These are phyloP conservation scores for Cutaneotrichosporon arboriforme DNA, from an alignment of 1,284 basidiomycete species.

Conservation along the genomic window DNA sequence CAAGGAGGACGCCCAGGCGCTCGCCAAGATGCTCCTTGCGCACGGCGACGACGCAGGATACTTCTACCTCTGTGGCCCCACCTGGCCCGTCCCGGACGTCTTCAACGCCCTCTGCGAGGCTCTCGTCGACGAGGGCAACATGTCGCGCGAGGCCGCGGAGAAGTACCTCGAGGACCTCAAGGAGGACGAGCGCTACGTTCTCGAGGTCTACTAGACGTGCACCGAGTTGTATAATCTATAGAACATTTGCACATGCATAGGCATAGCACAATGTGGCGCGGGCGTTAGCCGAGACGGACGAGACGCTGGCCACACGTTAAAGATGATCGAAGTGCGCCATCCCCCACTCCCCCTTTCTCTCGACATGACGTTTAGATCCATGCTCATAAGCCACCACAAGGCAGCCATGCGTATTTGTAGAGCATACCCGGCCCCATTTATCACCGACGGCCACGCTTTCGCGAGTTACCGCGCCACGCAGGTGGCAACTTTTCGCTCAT, in stretches of 20 bases:
- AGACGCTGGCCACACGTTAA: too few relatives aligned
- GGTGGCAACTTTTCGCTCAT: too few relatives aligned
- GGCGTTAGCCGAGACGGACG: too few relatives aligned
- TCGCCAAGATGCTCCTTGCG: slow-evolving; percentile 62
- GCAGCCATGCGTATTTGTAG: too few relatives aligned
- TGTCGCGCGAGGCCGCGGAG: slow-evolving; percentile 65
- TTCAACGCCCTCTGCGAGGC: slow-evolving; percentile 84
- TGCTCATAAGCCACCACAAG: too few relatives aligned
- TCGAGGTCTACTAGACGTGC: slow-evolving; percentile 63
- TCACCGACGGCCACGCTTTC: too few relatives aligned
- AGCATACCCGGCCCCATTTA: too few relatives aligned
- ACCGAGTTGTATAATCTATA: not conserved
- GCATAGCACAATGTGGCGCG: too few relatives aligned
- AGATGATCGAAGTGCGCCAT: too few relatives aligned
- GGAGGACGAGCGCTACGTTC: slow-evolving; percentile 94
- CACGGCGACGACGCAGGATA: slow-evolving; percentile 58
- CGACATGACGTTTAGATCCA: too few relatives aligned
- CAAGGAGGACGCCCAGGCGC: slow-evolving; percentile 73
- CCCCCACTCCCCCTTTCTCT: too few relatives aligned
- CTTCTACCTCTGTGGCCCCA: slow-evolving; percentile 96
- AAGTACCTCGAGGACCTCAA: slow-evolving; percentile 84
- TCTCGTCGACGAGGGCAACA: slow-evolving; percentile 65
- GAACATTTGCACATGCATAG: not conserved
- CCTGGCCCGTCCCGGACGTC: slow-evolving; percentile 97
- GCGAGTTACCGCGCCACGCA: too few relatives aligned